Conservation (phyloP, 805 yeast genomes). For the Schwanniomyces yamadae region DNA sequence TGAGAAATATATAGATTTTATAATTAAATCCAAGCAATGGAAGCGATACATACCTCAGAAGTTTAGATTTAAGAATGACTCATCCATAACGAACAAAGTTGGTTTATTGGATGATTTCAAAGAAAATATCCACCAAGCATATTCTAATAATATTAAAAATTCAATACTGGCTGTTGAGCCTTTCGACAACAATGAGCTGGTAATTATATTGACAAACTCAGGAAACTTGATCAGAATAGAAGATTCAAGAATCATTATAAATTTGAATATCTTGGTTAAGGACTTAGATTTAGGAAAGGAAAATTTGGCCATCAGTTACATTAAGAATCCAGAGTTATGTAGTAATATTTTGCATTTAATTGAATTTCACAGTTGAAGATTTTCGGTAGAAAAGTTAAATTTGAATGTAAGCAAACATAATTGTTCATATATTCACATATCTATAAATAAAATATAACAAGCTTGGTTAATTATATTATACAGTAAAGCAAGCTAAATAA, state of each 20-base stretch:
- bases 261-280: conserved; percentile 10
- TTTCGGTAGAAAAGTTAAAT: background rate
- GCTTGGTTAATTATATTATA: background rate
- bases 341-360: background rate
- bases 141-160: conserved; percentile 13
- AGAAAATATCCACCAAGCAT: conserved; percentile 3
- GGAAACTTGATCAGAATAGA: conserved; percentile 13
- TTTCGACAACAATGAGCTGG: background rate
- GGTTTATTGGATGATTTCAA: conserved; percentile 10
- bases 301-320: conserved; percentile 14
- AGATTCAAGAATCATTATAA: conserved; percentile 12
- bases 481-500: background rate
- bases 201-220: conserved; percentile 3
- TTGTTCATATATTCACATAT: too few relatives aligned
- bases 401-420: too few relatives aligned
- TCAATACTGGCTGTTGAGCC: conserved; percentile 5
- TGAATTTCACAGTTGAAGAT: background rate
- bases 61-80: conserved; percentile 16
- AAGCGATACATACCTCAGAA: conserved; percentile 26
- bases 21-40: conserved; percentile 17
- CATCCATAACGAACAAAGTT: conserved; percentile 8
- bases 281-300: conserved; percentile 8
- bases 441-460: too few relatives aligned
- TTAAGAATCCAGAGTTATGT: conserved; percentile 15
- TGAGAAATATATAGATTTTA: conserved; percentile 16